Base-by-base conservation (phyloP, 1,284 basidiomycete genomes). In the Sphagnurus paluster region DNA sequence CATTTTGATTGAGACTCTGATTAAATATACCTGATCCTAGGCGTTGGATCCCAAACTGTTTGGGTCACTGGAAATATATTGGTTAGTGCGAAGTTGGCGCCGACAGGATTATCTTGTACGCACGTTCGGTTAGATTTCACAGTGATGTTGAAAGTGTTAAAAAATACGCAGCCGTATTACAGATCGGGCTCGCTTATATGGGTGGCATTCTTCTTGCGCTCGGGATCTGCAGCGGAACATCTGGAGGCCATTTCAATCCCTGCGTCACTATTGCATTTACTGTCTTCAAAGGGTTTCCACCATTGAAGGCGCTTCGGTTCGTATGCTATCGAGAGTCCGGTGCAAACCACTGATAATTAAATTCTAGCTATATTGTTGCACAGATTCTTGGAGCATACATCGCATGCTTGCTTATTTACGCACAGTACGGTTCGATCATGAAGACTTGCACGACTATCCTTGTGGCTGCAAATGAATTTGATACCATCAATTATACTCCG, bases 241-340 rank as follows among this genome's bases (percentile, higher is more conserved):
- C 84, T 17, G 79, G 77, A 10, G 81, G 83, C 9, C 83, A 87
- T 56, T 77, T 87, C 63, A 82, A 76, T 57, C 82, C 84, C 13
- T 69, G 74, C 42, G 69, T 87, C 25, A 82, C 84, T 6, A 69
- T 87, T 41, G 64, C 74, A 8, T 68, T 76, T 44, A 63, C 74
- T 8, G 11, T 85, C 7, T 81, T 80, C 68, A 73, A 68, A 40
- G 73, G 74, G 0, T 84, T 87, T 57, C 79, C 85, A 1, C 55
- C 66, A 13, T 51, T 64, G 37, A 86, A 84, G 55, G 82, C 72
- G 1, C 48, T 71, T 14, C 61, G 75, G 82, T 81, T 44, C 25
- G 52, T 32, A 16, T 25, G 17, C n/a, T 6, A 23, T 17, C 17
- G 13, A 2, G 23, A 11, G 25, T 14, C 10, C 35, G 1, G n/a